A percentile compares a stretch with the other conserved stretches of the same genome.
Conservation (phyloP, 257 asterid genomes). For the Solanum rostratum region DNA sequence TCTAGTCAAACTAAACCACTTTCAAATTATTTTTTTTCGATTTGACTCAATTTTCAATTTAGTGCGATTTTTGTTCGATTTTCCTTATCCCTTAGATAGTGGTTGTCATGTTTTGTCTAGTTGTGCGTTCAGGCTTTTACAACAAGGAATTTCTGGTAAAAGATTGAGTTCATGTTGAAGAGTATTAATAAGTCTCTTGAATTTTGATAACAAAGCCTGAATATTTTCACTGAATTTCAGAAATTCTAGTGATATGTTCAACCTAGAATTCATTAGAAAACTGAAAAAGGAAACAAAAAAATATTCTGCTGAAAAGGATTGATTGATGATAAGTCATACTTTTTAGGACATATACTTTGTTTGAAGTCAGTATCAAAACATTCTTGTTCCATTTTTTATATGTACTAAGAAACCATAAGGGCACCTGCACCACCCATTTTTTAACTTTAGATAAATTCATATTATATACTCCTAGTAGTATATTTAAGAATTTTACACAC, state of each 20-base stretch:
- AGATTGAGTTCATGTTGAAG: neutral
- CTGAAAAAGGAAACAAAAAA: neutral
- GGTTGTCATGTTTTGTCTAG: slow-evolving; percentile 29
- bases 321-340: slow-evolving; percentile 1
- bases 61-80: no score
- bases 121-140: slow-evolving; percentile 35
- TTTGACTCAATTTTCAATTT: no score
- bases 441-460: neutral
- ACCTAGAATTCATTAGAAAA: slow-evolving; percentile 16
- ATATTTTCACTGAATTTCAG: slow-evolving; percentile 21
- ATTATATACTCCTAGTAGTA: neutral
- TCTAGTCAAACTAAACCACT: no score
- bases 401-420: neutral
- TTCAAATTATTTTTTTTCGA: no score
- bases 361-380: slow-evolving; percentile 21
- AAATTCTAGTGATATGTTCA: slow-evolving; percentile 20
- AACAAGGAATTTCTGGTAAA: neutral
- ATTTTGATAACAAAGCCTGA: slow-evolving; percentile 6
- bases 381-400: neutral
- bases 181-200: slow-evolving; percentile 23
- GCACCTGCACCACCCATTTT: neutral
- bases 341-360: slow-evolving; percentile 13
- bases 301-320: neutral
- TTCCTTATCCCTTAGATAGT: no score
- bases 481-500: neutral